These are phyloP conservation scores for Nicotiana benthamiana DNA, from an alignment of 257 asterid genomes.

Conservation along the genomic window DNA sequence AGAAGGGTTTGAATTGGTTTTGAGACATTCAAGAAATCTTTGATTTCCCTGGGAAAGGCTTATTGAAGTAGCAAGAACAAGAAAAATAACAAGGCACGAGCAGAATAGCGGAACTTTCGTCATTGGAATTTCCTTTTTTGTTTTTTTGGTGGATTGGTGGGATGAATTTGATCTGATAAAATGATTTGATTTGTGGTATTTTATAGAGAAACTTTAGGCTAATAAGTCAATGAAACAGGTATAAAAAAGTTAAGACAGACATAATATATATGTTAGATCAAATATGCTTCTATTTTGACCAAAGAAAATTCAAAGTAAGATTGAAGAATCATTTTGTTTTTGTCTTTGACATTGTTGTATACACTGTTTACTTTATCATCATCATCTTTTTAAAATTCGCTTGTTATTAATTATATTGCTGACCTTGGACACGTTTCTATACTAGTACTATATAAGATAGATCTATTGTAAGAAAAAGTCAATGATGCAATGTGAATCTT, in stretches of 20 bases:
- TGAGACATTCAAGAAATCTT: slow-evolving; percentile 11
- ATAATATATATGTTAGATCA: not conserved
- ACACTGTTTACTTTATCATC: not conserved
- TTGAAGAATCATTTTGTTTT: not conserved
- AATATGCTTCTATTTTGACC: not conserved
- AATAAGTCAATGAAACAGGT: not conserved
- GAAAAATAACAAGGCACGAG: not conserved
- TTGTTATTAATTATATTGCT: not conserved
- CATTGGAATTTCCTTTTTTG: not conserved
- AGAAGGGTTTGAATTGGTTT: slow-evolving; percentile 1
- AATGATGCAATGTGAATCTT: not conserved
- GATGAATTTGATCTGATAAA: not conserved
- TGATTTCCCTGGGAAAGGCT: not conserved
- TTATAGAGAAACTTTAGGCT: not conserved
- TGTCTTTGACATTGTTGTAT: not conserved
- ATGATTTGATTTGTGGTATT: not conserved
- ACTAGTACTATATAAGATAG: not conserved
- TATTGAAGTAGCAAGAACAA: not conserved
- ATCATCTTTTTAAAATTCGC: not conserved
- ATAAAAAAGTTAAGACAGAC: not conserved
- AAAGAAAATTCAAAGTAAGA: slow-evolving; percentile 2
- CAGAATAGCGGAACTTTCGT: not conserved
- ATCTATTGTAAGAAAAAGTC: not conserved
- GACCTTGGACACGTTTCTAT: not conserved
- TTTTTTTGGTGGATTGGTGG: not conserved